phyloP scores from a whole-genome alignment of 345 rosid species.

The rapeseed (Brassica napus) region Da-Ae NC_063452.1:55445501-55446000 shows the following conservation, averaged over 20 bases:
- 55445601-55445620: slow-evolving; percentile 63
- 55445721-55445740: slow-evolving; percentile 78
- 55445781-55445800: neutral
- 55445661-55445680: slow-evolving; percentile 54
- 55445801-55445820: slow-evolving; percentile 4
- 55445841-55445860: slow-evolving; percentile 86
- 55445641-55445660: slow-evolving; percentile 54
- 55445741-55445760: slow-evolving; percentile 79
- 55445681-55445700: slow-evolving; percentile 59
- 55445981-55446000: slow-evolving; percentile 29
- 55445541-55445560: slow-evolving; percentile 29
- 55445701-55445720: slow-evolving; percentile 71
- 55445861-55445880: slow-evolving; percentile 66
- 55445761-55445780: neutral
- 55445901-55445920: slow-evolving; percentile 22
- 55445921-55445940: slow-evolving; percentile 40
- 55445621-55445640: slow-evolving; percentile 55
- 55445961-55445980: slow-evolving; percentile 47
- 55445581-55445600: slow-evolving; percentile 84
- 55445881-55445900: slow-evolving; percentile 45
- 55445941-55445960: slow-evolving; percentile 41
- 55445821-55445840: slow-evolving; percentile 25
- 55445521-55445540: slow-evolving; percentile 4
- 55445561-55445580: slow-evolving; percentile 77
- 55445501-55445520: neutral